These are phyloP conservation scores for Boletus rubroflammeus DNA, from an alignment of 768 basidiomycete genomes.

Conservation along the genomic window DNA sequence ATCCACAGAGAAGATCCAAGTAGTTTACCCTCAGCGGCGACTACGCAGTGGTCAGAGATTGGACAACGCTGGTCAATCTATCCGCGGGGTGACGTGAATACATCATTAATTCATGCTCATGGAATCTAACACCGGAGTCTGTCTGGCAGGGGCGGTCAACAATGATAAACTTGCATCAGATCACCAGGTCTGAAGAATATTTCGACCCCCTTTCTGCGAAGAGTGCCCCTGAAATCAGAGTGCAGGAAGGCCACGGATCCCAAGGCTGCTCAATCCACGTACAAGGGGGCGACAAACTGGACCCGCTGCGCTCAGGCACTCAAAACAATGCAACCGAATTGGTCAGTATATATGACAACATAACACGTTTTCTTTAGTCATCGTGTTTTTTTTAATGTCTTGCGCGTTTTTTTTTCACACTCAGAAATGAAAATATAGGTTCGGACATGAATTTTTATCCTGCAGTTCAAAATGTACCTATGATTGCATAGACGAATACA, in stretches of 20 bases:
- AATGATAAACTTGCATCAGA: not conserved
- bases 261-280: not conserved
- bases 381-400: no score
- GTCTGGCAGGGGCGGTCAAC: not conserved
- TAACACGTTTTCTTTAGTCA: no score
- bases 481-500: no score
- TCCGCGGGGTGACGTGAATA: not conserved
- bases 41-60: no score
- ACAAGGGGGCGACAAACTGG: not conserved
- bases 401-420: no score
- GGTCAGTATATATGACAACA: not conserved
- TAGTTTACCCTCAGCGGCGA: not conserved
- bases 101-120: not conserved
- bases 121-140: not conserved
- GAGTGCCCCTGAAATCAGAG: not conserved
- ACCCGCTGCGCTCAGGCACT: not conserved
- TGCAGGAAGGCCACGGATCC: not conserved
- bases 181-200: not conserved
- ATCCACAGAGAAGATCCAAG: not conserved
- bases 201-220: not conserved
- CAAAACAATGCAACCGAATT: not conserved
- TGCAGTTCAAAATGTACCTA: no score
- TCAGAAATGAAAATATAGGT: no score
- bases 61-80: not conserved
- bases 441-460: no score